Percentiles rank a stretch among this genome's conserved stretches.
Conservation (phyloP, 2,329 filamentous ascomycete species). For the Xylariaceae sp. region DNA sequence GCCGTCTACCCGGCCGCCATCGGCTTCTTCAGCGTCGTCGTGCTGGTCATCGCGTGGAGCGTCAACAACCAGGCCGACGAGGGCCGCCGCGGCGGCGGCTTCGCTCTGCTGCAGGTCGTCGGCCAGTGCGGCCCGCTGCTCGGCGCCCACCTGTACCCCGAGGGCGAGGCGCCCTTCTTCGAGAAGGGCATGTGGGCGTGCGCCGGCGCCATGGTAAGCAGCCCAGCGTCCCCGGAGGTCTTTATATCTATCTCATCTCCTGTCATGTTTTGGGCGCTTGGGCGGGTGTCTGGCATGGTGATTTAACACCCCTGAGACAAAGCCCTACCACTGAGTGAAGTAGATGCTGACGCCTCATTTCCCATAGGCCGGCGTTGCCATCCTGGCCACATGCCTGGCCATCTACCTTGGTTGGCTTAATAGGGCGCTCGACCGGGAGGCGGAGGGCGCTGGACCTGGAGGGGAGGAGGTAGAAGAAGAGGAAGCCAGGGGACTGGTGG, state of each 20-base stretch:
- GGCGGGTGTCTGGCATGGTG: no score
- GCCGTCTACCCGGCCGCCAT: slow-evolving; percentile 70
- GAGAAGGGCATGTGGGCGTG: slow-evolving; percentile 55
- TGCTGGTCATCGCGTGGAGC: slow-evolving; percentile 79
- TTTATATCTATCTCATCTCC: no score
- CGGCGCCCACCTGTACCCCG: slow-evolving; percentile 60
- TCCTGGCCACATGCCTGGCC: slow-evolving; percentile 47
- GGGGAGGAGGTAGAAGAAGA: no score
- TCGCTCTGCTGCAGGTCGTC: slow-evolving; percentile 73
- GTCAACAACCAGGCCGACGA: slow-evolving; percentile 75
- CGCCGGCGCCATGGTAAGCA: slow-evolving; percentile 54
- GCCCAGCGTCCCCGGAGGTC: no score
- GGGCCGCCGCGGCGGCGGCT: slow-evolving; percentile 63
- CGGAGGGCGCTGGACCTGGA: no score
- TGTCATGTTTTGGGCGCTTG: no score
- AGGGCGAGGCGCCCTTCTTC: slow-evolving; percentile 53
- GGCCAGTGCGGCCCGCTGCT: slow-evolving; percentile 72
- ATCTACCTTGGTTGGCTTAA: slow-evolving; percentile 47
- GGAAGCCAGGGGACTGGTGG: no score
- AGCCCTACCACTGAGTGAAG: no score
- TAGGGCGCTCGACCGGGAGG: background rate
- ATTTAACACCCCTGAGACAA: no score
- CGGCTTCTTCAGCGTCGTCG: slow-evolving; percentile 80
- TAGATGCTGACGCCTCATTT: no score
- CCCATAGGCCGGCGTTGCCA: slow-evolving; percentile 51